Base-by-base conservation (phyloP, 495 filamentous ascomycete species). In the Penicillium argentinense region DNA sequence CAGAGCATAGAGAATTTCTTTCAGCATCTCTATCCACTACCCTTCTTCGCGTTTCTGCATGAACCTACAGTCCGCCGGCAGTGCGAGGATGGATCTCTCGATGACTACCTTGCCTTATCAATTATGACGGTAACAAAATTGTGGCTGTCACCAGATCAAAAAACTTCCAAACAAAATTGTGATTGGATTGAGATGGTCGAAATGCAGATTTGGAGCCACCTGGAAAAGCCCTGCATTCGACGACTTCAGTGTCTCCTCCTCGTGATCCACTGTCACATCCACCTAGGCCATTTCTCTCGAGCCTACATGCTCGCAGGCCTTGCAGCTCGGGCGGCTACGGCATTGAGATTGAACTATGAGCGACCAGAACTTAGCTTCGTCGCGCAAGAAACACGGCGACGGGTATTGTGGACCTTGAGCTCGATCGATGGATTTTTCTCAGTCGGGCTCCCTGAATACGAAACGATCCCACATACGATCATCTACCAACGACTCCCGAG, bases 301-400 rank as follows among this genome's bases (percentile, higher is more conserved):
- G 53, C 53, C 2, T 60, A 48, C 11, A 56, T 60, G 57, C 33
- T 60, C 12, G 50, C 57, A 7, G 53, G 45, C 2, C 26, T 51
- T 11, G 57, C 53, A 4, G 49, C 45, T 9, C 34, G 57, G 12
- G 28, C 22, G n/a, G 57, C 39, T 0, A 50, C 46, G 19, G 53
- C 53, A 5, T 39, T 60, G 17, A 38, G 49, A 9, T 25, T 56
- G 18, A 60, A 56, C 27, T 47, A 60, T 29, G 57, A 56, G 12
- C 45, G 46, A 3, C 49, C 49, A 2, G 45, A 60, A 9, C 39
- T 60, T 5, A 47, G 45, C n/a, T 47, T 46, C 9, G 33, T 56
- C 11, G 42, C 49, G 11, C 53, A 60, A 30, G 57, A 60, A 27
- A 56, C 41, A 14, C 42, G 57, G 3, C 45, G 57, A n/a, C 43